These are phyloP conservation scores for Aspergillus calidoustus DNA, from an alignment of 2,329 filamentous ascomycete species.

Conservation along the genomic window DNA sequence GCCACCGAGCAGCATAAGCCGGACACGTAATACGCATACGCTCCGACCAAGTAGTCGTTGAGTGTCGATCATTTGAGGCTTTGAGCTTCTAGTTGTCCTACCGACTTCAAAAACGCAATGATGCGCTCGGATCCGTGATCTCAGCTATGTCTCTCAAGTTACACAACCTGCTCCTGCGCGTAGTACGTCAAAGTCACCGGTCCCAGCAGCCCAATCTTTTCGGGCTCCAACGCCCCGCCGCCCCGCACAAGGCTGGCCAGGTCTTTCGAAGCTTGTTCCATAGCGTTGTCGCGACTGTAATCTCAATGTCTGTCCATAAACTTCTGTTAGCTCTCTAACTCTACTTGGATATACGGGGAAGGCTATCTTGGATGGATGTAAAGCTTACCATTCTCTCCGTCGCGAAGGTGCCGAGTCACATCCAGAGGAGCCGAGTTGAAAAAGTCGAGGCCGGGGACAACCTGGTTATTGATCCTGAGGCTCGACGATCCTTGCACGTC, in stretches of 20 bases:
- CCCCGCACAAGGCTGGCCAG: conserved; percentile 5
- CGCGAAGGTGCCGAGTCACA: not conserved
- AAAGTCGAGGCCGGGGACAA: not conserved
- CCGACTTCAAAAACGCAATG: not conserved
- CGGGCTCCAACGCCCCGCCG: conserved; percentile 2
- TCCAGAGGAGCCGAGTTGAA: not conserved
- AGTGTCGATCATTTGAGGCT: not conserved
- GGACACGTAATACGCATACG: not conserved
- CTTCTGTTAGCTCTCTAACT: not conserved
- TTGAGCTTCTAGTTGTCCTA: not conserved
- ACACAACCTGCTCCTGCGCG: not conserved
- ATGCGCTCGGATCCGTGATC: not conserved
- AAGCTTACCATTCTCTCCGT: not conserved
- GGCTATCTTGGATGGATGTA: not conserved
- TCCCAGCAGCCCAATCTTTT: conserved; percentile 2
- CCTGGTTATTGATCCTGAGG: not conserved
- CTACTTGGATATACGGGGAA: too few relatives aligned
- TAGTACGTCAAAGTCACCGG: not conserved
- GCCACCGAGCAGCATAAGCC: not conserved
- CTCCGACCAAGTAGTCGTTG: not conserved
- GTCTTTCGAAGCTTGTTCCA: conserved; percentile 13
- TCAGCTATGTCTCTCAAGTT: not conserved
- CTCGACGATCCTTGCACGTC: not conserved
- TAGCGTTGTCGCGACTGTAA: conserved; percentile 11
- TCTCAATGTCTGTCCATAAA: not conserved